Evolutionary conservation across 2,329 filamentous ascomycete species (phyloP).

Genomic region (Huntiella omanensis): DNA sequence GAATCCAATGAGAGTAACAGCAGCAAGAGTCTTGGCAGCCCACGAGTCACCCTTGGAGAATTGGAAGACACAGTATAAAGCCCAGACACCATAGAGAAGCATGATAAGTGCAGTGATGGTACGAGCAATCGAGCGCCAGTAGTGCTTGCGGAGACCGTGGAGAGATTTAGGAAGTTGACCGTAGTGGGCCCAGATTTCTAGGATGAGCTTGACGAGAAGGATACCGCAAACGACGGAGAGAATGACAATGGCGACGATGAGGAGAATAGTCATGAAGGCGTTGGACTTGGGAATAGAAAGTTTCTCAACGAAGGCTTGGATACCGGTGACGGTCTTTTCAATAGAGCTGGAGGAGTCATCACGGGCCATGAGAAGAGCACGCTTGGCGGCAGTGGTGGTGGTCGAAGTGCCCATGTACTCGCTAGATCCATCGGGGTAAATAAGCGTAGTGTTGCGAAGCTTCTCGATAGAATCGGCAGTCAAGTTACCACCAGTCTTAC

Average conservation of each 20-base stretch:
- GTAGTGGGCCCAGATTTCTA: constrained; percentile 83
- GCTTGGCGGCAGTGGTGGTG: constrained; percentile 25
- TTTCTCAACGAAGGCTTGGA: constrained; percentile 68
- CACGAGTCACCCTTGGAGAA: constrained; percentile 88
- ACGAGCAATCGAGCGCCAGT: constrained; percentile 83
- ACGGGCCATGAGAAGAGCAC: constrained; percentile 16
- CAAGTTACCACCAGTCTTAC: constrained; percentile 66
- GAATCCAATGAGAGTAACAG: constrained; percentile 60
- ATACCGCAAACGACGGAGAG: constrained; percentile 71
- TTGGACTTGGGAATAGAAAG: constrained; percentile 73
- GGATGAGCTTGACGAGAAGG: constrained; percentile 72
- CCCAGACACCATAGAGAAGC: constrained; percentile 86
- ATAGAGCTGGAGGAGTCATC: constrained; percentile 16
- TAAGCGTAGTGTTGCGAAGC: constrained; percentile 56
- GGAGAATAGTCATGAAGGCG: constrained; percentile 86
- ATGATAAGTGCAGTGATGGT: constrained; percentile 81
- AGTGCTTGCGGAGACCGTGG: constrained; percentile 76
- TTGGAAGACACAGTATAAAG: constrained; percentile 88
- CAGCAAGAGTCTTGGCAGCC: constrained; percentile 73
- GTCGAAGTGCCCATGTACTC: constrained; percentile 28
- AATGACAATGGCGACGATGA: constrained; percentile 75
- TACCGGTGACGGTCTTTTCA: constrained; percentile 44
- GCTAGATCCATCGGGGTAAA: constrained; percentile 44
- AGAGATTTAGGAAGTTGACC: constrained; percentile 68
- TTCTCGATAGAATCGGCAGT: constrained; percentile 59